Base-by-base conservation (phyloP, 2,329 filamentous ascomycete genomes). In the Sphaerostilbella broomeana region DNA sequence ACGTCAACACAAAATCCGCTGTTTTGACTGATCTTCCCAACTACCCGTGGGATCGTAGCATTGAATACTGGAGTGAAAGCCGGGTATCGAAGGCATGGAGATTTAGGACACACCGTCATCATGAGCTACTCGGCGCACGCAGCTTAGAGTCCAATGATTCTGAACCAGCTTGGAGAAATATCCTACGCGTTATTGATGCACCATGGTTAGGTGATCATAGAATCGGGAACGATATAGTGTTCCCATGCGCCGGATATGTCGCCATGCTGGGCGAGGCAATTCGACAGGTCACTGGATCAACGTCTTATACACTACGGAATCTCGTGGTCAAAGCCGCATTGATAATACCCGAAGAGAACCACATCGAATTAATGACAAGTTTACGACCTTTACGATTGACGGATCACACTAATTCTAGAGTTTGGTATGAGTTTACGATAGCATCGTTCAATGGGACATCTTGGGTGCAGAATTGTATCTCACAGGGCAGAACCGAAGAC, bases 171-270 rank as follows among this genome's bases (percentile, higher is more conserved):
- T 74, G 64, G 62, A 50, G 64, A 10, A 67, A 67, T 21, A 32
- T 65, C 3, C 44, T 72, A 0, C 48, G 53, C 3, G 42, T 62
- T 1, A 49, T 53, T 2, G 57, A 70, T 21, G 44, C 62, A 1
- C 57, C 64, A 0, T 75, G 70, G 71, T 40, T 73, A 3, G 38
- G 44, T 1, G 64, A 70, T 35, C 68, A 75, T 46, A 56, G 56
- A 32, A 42, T 73, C 5, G 53, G 59, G 7, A 50, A 51, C 0
- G 51, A 65, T 11, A 49, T 65, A 5, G 50, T 73, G 1, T 66
- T 70, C 21, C 69, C 69, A 0, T 58, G 46, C 12, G 63, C 68
- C 2, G 66, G 56, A 0, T 72, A 66, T 41, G 42, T 70, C 1
- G 52, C 58, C 7, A 67, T 71, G 55, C 62, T 58, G 3, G 59